Evolutionary conservation across 768 basidiomycete species (phyloP), one percentile per base, ranked within the genome.

Genomic region (Lepiota venenata): DNA sequence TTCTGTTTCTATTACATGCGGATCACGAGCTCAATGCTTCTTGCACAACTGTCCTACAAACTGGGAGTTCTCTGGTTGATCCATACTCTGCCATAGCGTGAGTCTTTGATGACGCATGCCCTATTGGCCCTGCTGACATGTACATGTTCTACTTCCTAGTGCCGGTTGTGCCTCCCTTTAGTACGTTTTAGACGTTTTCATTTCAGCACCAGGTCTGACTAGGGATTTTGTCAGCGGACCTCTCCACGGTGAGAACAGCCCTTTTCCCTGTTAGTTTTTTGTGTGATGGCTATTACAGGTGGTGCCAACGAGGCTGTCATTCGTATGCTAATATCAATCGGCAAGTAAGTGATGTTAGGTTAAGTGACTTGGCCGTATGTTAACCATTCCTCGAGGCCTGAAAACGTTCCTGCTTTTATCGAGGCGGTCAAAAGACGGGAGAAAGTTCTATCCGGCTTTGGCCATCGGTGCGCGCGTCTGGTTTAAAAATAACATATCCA

Each of bases 301-400:
- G 92, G 93, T 48, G 93, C 93, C 2, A 93, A 93, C 61, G 93
- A 96, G 68, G 92, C 93, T 4, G 93, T 96, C 57, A 93, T 96
- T 64, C 85, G 94, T 12, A 96, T 96, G 94, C 74, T 96, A 39
- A 79, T 92, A 40, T 85, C 89, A 1, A 93, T 96, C 58, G 93
- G 91, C 62, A 83, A 82, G 82, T 89, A 61, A 63, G 83, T 66
- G 35, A 15, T 18, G 5, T 21, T 36, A 8, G 12, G 32, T 1
- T 51, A 41, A 49, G 25, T 9, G 16, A 20, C 27, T 7, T 38
- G 20, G 25, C 47, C 27, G 47, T 38, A 16, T 15, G 18, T 21
- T 41, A 12, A 40, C 37, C 15, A 16, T 16, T 21, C 32, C 45
- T 10, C 18, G 58, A 88, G 87, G 56, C 90, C 91, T 9, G 82